A percentile compares a stretch with the other conserved stretches of the same genome.
These are phyloP conservation scores for Solanum paucissectum DNA, from an alignment of 257 asterid genomes.

Conservation along the genomic window DNA sequence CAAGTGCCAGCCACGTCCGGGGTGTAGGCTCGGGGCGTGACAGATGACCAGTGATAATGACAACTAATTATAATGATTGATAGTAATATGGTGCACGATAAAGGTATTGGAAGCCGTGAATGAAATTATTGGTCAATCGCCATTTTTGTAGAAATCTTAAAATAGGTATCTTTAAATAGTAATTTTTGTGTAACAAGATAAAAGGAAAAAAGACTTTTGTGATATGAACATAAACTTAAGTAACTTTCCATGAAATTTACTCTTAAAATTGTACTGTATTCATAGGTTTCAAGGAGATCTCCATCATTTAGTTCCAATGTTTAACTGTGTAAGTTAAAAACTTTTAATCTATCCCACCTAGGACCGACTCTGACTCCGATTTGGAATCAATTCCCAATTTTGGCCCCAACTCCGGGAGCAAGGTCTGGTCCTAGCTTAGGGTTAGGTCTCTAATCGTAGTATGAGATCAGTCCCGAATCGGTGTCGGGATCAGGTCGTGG, in stretches of 20 bases:
- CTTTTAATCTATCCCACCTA: accelerated
- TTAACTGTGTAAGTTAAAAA: not conserved
- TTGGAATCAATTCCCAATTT: not conserved
- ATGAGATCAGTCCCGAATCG: not conserved
- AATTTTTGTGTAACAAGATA: too few relatives aligned
- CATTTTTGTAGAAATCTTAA: not conserved
- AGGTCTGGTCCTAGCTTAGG: not conserved
- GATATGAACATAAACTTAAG: not conserved
- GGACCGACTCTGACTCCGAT: accelerated
- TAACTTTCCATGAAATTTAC: not conserved
- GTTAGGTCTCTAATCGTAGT: accelerated
- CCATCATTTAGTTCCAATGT: too few relatives aligned
- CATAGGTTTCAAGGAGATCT: not conserved
- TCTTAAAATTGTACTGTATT: too few relatives aligned
- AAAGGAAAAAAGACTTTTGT: not conserved
- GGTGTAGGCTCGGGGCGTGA: too few relatives aligned
- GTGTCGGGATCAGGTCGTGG: accelerated
- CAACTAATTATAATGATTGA: too few relatives aligned
- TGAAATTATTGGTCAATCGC: not conserved
- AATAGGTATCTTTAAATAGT: not conserved
- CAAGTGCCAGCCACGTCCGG: too few relatives aligned
- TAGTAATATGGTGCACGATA: not conserved
- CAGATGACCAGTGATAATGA: too few relatives aligned
- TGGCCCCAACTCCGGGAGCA: not conserved
- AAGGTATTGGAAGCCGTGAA: not conserved